phyloP scores from a whole-genome alignment of 768 basidiomycete genomes.

The Serendipita vermifera region DNA sequence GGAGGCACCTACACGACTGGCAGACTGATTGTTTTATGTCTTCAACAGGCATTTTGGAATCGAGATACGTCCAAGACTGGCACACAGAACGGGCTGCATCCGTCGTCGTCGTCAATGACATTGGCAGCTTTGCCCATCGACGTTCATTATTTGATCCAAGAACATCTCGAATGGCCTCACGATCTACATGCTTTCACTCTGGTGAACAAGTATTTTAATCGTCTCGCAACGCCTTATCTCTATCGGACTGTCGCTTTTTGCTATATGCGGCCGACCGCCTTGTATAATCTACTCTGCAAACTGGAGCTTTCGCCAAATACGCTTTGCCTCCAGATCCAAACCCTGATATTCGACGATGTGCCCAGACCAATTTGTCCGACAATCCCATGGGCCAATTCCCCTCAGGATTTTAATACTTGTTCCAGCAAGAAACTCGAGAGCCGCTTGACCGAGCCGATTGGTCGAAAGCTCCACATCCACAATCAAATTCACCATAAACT shows the following conservation, averaged over 20 bases:
- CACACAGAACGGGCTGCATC: no score
- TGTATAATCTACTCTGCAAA: not conserved
- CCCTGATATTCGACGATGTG: constrained; percentile 3
- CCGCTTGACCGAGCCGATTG: not conserved
- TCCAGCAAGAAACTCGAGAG: not conserved
- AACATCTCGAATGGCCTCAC: constrained; percentile 2
- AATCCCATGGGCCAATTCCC: not conserved
- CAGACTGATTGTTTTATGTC: no score
- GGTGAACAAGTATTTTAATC: not conserved
- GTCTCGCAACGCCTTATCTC: not conserved
- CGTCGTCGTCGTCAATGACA: not conserved
- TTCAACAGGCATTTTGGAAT: no score
- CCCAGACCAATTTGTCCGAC: not conserved
- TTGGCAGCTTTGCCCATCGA: not conserved
- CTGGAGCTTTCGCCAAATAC: not conserved
- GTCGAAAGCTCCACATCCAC: not conserved
- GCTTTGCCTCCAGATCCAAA: not conserved
- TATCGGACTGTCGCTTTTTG: constrained; percentile 5
- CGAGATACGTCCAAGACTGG: no score
- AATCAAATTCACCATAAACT: constrained; percentile 6
- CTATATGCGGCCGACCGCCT: not conserved
- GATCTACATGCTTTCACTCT: not conserved
- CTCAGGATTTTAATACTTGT: not conserved
- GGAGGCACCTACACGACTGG: no score
- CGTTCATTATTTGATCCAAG: not conserved